A percentile compares a stretch with the other conserved stretches of the same genome.
These are phyloP conservation scores for Cladosporium sp. DNA, from an alignment of 2,329 filamentous ascomycete species.

Conservation along the genomic window DNA sequence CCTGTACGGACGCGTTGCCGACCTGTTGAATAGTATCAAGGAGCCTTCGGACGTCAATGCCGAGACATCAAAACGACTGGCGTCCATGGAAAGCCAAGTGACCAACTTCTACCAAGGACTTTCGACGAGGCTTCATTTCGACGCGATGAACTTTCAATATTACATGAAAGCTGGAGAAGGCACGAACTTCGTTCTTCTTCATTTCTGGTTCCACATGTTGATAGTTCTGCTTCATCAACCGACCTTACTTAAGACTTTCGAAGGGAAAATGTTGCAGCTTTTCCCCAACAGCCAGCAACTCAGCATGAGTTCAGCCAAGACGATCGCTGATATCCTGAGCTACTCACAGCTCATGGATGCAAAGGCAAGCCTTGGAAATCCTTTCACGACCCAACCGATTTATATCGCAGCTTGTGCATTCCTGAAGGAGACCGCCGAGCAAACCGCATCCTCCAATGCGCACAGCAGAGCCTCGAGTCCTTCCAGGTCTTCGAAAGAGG, in stretches of 20 bases:
- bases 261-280: constrained; percentile 63
- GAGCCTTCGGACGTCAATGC: constrained; percentile 68
- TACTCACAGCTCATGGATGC: constrained; percentile 83
- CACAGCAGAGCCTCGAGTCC: constrained; percentile 51
- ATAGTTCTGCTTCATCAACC: constrained; percentile 83
- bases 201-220: constrained; percentile 84
- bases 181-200: constrained; percentile 79
- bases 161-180: constrained; percentile 77
- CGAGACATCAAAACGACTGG: constrained; percentile 66
- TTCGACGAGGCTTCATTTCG: constrained; percentile 72
- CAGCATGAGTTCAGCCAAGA: constrained; percentile 86
- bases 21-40: constrained; percentile 76
- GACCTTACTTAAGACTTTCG: constrained; percentile 73
- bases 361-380: constrained; percentile 80
- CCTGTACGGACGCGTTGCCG: constrained; percentile 77
- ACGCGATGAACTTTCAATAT: constrained; percentile 78
- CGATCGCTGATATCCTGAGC: constrained; percentile 80
- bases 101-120: constrained; percentile 70
- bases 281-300: constrained; percentile 74
- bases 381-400: constrained; percentile 82
- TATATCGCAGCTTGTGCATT: constrained; percentile 90
- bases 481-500: constrained; percentile 1
- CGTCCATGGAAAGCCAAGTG: constrained; percentile 74
- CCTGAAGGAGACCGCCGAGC: constrained; percentile 72
- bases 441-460: constrained; percentile 58